A percentile compares a stretch with the other conserved stretches of the same genome.
Conservation (phyloP, 73 alveolate genomes). For the Paramecium sonneborni region DNA sequence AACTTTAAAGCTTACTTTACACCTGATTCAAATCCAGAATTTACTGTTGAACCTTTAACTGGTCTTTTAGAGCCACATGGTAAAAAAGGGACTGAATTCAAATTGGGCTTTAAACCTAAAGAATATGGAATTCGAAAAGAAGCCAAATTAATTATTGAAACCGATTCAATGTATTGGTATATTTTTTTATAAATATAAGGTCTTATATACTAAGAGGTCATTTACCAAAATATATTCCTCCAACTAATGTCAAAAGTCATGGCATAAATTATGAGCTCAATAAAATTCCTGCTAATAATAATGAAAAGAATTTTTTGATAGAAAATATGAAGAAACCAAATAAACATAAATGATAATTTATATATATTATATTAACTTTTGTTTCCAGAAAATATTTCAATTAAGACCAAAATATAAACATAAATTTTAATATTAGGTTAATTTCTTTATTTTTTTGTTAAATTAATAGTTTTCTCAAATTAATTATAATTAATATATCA, state of each 20-base stretch:
- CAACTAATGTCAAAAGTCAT: background rate
- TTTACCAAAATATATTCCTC: constrained; percentile 47
- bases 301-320: constrained; percentile 2
- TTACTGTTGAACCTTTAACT: constrained; percentile 58
- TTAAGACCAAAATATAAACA: too few species aligned
- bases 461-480: too few species aligned
- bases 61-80: constrained; percentile 66
- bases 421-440: too few species aligned
- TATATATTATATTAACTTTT: background rate
- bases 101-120: constrained; percentile 53
- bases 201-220: constrained; percentile 43
- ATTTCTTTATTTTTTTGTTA: too few species aligned
- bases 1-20: constrained; percentile 64
- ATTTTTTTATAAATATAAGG: constrained; percentile 50
- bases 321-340: constrained; percentile 24
- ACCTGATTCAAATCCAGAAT: constrained; percentile 63
- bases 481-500: too few species aligned
- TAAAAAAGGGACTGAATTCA: constrained; percentile 63
- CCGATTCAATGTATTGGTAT: constrained; percentile 66
- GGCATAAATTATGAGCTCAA: background rate
- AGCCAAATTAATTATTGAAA: constrained; percentile 61
- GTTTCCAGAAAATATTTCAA: background rate
- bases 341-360: background rate
- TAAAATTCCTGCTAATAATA: background rate
- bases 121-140: constrained; percentile 60